phyloP scores from a whole-genome alignment of 257 asterid species.

The Solanum sejunctum region DNA sequence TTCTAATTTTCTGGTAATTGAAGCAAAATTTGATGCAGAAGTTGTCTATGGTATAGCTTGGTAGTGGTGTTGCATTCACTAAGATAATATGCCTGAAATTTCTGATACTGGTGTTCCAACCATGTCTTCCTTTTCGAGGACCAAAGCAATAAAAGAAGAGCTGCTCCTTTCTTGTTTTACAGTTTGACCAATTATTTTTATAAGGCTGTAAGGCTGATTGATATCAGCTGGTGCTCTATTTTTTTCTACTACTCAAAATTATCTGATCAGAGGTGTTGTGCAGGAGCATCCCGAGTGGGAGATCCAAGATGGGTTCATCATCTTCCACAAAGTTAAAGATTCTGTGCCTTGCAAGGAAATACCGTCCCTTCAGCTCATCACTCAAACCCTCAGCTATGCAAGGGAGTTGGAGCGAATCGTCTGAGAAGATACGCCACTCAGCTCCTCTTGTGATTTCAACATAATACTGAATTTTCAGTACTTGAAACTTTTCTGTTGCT shows the following conservation, averaged over 20 bases:
- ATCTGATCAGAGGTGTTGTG: constrained; percentile 1
- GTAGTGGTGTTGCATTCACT: background rate
- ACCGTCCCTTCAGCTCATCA: constrained; percentile 85
- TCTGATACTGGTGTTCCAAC: background rate
- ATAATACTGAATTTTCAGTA: background rate
- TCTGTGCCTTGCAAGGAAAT: constrained; percentile 83
- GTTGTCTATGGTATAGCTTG: background rate
- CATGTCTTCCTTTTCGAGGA: background rate
- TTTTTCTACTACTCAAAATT: background rate
- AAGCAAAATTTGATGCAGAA: background rate
- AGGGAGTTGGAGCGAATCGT: constrained; percentile 86
- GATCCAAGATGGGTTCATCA: constrained; percentile 42
- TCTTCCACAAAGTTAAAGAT: constrained; percentile 70
- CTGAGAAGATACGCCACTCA: constrained; percentile 6
- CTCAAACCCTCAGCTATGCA: constrained; percentile 87
- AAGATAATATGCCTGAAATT: background rate
- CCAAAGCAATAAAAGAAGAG: background rate
- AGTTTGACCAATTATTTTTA: background rate
- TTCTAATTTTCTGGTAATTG: background rate
- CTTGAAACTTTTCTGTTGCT: background rate
- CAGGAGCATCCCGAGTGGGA: constrained; percentile 97
- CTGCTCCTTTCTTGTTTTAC: background rate
- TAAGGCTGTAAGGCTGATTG: background rate
- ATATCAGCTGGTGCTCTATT: background rate
- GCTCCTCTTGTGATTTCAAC: background rate